Conservation (phyloP, 208 protist species). For the Leishmania mexicana region DNA sequence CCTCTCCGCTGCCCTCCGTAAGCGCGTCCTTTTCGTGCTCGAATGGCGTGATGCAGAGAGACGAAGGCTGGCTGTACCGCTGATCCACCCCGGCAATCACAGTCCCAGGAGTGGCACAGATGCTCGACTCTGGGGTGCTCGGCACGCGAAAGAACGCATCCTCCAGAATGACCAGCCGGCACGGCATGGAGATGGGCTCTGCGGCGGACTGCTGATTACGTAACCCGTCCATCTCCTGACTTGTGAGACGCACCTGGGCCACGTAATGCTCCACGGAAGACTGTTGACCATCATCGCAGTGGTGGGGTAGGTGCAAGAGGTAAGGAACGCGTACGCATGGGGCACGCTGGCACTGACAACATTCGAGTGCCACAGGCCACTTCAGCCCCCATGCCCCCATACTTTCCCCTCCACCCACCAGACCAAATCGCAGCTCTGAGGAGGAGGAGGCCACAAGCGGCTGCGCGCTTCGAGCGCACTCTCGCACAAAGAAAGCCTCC, state of each 20-base stretch:
- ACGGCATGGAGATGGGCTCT: slow-evolving; percentile 10
- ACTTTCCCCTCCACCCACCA: slow-evolving; percentile 35
- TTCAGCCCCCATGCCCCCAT: slow-evolving; percentile 58
- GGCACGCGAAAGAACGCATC: slow-evolving; percentile 17
- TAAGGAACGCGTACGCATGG: slow-evolving; percentile 11
- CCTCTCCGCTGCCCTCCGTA: neutral
- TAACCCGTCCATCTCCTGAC: slow-evolving; percentile 1
- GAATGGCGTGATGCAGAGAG: slow-evolving; percentile 10
- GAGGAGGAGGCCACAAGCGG: slow-evolving; percentile 23
- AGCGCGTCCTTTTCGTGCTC: neutral
- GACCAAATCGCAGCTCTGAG: slow-evolving; percentile 45
- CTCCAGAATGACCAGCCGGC: slow-evolving; percentile 42
- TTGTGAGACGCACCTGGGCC: slow-evolving; percentile 20
- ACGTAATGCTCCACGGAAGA: slow-evolving; percentile 26
- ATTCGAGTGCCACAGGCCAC: slow-evolving; percentile 40
- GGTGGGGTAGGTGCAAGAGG: neutral
- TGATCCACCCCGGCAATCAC: slow-evolving; percentile 66
- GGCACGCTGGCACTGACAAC: slow-evolving; percentile 9
- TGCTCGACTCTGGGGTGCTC: slow-evolving; percentile 17
- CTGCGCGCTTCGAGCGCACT: slow-evolving; percentile 24
- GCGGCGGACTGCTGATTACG: neutral
- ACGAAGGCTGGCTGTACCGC: slow-evolving; percentile 24
- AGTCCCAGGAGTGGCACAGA: slow-evolving; percentile 24
- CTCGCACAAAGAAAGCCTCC: slow-evolving; percentile 31
- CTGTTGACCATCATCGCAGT: neutral